Conservation (phyloP, 1,284 basidiomycete genomes). For the Volvariella surrecta region DNA sequence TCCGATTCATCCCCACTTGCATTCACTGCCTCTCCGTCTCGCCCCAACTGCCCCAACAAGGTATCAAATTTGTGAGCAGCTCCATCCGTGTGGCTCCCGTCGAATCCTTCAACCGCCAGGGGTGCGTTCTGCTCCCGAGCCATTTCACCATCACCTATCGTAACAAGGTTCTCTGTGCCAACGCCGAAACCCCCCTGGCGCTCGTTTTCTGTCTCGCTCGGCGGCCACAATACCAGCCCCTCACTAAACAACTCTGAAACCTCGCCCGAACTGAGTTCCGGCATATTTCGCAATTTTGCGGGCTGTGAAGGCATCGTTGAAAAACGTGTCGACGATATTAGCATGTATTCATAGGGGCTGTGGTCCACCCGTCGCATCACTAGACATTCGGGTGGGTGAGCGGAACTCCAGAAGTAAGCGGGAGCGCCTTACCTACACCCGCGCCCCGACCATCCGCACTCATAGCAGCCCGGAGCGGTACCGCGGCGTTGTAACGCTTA, state of each 20-base stretch:
- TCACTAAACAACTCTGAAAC: conserved; percentile 31
- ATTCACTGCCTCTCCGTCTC: too few relatives aligned
- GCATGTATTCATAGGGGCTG: conserved; percentile 34
- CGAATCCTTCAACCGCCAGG: too few relatives aligned
- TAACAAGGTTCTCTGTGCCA: background rate
- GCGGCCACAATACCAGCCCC: conserved; percentile 35
- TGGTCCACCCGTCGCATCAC: too few relatives aligned
- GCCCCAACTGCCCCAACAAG: too few relatives aligned
- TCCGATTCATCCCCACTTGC: conserved; percentile 17
- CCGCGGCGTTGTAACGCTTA: conserved; percentile 21
- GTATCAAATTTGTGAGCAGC: too few relatives aligned
- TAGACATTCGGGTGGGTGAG: conserved; percentile 18
- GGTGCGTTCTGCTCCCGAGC: background rate
- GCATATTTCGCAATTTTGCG: conserved; percentile 23
- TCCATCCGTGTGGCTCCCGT: too few relatives aligned
- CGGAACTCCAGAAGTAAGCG: too few relatives aligned
- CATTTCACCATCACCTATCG: background rate
- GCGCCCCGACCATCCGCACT: background rate
- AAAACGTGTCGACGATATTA: conserved; percentile 23
- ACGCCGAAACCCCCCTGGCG: conserved; percentile 6
- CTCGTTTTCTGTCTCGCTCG: conserved; percentile 1
- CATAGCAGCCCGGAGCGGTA: background rate
- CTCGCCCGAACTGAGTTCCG: conserved; percentile 30
- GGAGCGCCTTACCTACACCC: too few relatives aligned
- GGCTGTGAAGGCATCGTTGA: conserved; percentile 29